Conservation (phyloP, 768 basidiomycete genomes). For the Leccinum uliginosum region DNA sequence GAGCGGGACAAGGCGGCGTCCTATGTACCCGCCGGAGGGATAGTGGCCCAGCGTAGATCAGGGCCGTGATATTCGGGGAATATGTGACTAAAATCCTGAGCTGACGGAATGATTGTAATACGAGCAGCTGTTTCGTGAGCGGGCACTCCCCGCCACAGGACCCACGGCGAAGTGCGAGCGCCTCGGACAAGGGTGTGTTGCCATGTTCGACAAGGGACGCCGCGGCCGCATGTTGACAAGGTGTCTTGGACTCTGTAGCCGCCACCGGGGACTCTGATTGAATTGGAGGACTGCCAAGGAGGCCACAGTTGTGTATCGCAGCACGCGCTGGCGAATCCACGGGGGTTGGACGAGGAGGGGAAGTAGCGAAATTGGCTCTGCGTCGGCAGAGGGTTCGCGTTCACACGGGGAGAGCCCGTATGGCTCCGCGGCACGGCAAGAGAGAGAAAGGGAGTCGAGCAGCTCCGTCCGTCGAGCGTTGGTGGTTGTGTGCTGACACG, state of each 20-base stretch:
- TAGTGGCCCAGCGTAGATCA: conserved; percentile 10
- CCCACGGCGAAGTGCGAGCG: not conserved
- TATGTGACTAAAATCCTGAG: not conserved
- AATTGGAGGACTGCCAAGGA: not conserved
- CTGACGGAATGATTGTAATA: not conserved
- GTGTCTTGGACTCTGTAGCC: not conserved
- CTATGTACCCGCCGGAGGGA: not conserved
- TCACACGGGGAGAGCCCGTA: conserved; percentile 9
- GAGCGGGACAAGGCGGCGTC: not conserved
- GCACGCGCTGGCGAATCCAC: conserved; percentile 13
- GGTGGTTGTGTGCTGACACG: conserved; percentile 11
- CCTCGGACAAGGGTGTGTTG: conserved; percentile 15
- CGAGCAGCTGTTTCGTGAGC: not conserved
- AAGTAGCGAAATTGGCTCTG: not conserved
- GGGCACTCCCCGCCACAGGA: not conserved
- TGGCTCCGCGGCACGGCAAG: conserved; percentile 3
- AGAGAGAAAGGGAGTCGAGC: conserved; percentile 8
- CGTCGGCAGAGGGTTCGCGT: not conserved
- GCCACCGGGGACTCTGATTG: not conserved
- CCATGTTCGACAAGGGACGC: conserved; percentile 4
- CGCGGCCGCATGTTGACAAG: conserved; percentile 18
- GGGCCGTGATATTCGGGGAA: conserved; percentile 11
- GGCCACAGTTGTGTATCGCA: not conserved
- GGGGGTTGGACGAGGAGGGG: not conserved
- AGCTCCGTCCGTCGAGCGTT: not conserved